Evolutionary conservation across 2,329 filamentous ascomycete genomes (phyloP).

Genomic region (Periconia sp.): DNA sequence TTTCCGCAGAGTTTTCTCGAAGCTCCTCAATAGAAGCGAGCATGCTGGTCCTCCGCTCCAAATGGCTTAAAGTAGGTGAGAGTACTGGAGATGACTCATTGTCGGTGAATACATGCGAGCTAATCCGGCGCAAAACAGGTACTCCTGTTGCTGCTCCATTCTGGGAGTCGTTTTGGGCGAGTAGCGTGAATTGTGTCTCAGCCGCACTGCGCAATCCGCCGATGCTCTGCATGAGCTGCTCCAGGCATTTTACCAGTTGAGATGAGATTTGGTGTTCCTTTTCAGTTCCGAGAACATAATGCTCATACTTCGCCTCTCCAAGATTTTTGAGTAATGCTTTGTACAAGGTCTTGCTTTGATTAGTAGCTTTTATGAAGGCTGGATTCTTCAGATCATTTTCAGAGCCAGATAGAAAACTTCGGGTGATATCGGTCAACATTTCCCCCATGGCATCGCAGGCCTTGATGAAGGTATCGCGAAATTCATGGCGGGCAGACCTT

Average conservation of each 20-base stretch:
- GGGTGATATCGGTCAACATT: slow-evolving; percentile 78
- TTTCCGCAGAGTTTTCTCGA: slow-evolving; percentile 39
- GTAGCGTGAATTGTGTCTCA: slow-evolving; percentile 81
- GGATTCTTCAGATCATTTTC: slow-evolving; percentile 74
- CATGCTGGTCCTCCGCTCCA: slow-evolving; percentile 36
- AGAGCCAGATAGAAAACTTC: slow-evolving; percentile 79
- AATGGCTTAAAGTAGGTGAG: slow-evolving; percentile 34
- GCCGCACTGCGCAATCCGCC: slow-evolving; percentile 89
- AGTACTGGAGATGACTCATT: slow-evolving; percentile 21
- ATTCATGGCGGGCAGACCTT: slow-evolving; percentile 70
- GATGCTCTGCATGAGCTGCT: slow-evolving; percentile 82
- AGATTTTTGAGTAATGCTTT: slow-evolving; percentile 73
- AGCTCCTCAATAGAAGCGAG: slow-evolving; percentile 47
- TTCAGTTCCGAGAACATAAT: slow-evolving; percentile 80
- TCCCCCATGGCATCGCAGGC: slow-evolving; percentile 76
- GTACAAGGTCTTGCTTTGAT: slow-evolving; percentile 68
- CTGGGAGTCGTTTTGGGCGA: slow-evolving; percentile 60
- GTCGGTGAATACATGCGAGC: slow-evolving; percentile 28
- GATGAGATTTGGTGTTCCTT: slow-evolving; percentile 77
- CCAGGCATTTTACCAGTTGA: slow-evolving; percentile 79
- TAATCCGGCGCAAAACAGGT: slow-evolving; percentile 21
- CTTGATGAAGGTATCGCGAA: slow-evolving; percentile 73
- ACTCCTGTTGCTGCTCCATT: slow-evolving; percentile 15
- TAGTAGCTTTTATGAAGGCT: slow-evolving; percentile 64
- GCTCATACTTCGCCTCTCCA: slow-evolving; percentile 84